phyloP scores from a whole-genome alignment of 2,329 filamentous ascomycete genomes.

The Emmonsiellopsis sp. region DNA sequence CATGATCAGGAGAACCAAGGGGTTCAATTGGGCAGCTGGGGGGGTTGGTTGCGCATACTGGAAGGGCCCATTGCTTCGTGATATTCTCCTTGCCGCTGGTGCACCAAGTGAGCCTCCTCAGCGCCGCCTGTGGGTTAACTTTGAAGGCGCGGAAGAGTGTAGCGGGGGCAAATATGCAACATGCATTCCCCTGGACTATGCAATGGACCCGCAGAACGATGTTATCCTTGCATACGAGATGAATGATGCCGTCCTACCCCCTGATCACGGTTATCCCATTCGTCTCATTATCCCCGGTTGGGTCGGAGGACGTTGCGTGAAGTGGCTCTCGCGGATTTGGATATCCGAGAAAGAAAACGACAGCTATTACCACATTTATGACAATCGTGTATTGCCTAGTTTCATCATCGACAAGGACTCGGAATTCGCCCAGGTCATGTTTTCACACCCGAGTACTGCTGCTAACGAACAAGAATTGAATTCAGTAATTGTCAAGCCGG shows the following conservation, averaged over 20 bases:
- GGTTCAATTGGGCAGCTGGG: conserved; percentile 40
- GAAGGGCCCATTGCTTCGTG: conserved; percentile 39
- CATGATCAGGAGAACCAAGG: conserved; percentile 40
- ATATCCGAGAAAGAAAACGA: conserved; percentile 33
- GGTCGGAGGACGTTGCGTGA: conserved; percentile 33
- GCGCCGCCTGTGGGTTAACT: conserved; percentile 38
- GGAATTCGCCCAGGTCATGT: conserved; percentile 39
- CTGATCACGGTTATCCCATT: conserved; percentile 37
- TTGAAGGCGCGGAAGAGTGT: conserved; percentile 41
- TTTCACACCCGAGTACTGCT: conserved; percentile 40
- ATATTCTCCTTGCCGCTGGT: conserved; percentile 38
- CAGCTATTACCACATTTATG: conserved; percentile 41
- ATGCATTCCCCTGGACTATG: conserved; percentile 41
- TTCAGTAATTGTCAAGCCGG: conserved; percentile 39
- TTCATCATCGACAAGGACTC: conserved; percentile 44
- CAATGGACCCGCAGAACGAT: conserved; percentile 40
- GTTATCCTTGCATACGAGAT: conserved; percentile 39
- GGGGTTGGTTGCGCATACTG: conserved; percentile 44
- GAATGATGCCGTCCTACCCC: conserved; percentile 32
- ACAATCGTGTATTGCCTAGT: conserved; percentile 40
- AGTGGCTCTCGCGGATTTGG: conserved; percentile 36
- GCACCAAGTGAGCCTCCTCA: conserved; percentile 17
- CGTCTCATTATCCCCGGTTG: conserved; percentile 36
- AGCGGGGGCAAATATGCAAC: conserved; percentile 43
- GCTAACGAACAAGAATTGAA: conserved; percentile 44